Base-by-base conservation (phyloP, 768 basidiomycete genomes). In the Panaeolus papilionaceus region DNA sequence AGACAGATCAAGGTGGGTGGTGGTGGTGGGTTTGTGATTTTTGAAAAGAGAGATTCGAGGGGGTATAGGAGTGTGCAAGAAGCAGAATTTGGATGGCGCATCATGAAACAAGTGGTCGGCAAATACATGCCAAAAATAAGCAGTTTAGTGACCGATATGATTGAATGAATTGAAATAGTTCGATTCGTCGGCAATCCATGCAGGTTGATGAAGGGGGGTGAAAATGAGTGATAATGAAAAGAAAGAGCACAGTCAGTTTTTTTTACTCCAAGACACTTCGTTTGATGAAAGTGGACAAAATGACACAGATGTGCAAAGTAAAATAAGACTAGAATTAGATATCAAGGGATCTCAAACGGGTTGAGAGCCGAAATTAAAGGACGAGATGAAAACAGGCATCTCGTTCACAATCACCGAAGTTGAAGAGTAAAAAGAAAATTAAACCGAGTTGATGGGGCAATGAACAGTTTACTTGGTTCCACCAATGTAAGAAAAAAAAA, bases 261-360 rank as follows among this genome's bases (percentile, higher is more conserved):
- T 33, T 44, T 44, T 44, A 44, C 42, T 61, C 33, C 58, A 61
- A 20, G 38, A 61, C 58, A 61, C 28, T 61, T 61, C 9, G 54
- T 38, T 33, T 33, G 23, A 38, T 33, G 28, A 61, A 61, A 61
- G 58, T n/a, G 58, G 38, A 23, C 23, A 28, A 61, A 38, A 61
- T 18, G 5, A 44, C 12, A 40, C 39, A 44, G 42, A 44, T 44
- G 42, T 44, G 42, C 42, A 44, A 44, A 16, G 5, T 16, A 44
- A 44, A 44, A 16, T 44, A 44, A 44, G 42, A 44, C 18, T 44
- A 44, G 42, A 44, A 14, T 16, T 44, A 44, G 42, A 44, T 44
- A 44, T 44, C 16, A 44, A 44, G 12, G 14, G 42, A 16, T 44
- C 42, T 44, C 42, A n/a, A 44, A 44, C 42, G 16, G 14, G 16